Evolutionary conservation across 2,329 filamentous ascomycete genomes (phyloP).

Genomic region (Fusarium metavorans): DNA sequence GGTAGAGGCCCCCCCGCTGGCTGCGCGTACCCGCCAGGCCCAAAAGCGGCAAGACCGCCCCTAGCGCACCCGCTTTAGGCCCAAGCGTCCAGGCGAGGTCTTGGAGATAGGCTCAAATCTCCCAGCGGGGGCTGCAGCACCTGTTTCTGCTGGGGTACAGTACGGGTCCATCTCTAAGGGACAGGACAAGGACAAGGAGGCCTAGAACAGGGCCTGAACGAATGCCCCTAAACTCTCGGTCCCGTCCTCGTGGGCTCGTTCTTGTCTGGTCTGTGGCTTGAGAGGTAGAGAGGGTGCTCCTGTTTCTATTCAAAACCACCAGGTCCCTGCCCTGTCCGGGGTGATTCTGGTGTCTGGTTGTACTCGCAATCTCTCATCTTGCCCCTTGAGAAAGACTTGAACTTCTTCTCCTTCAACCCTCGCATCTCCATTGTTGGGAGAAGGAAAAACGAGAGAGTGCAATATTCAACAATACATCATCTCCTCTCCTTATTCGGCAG

Average conservation of each 20-base stretch:
- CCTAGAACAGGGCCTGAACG: conserved; percentile 11
- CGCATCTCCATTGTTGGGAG: background rate
- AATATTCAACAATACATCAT: conserved; percentile 12
- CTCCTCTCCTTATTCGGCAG: conserved; percentile 3
- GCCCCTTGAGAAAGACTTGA: conserved; percentile 17
- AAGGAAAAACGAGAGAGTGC: background rate
- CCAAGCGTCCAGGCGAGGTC: conserved; percentile 32
- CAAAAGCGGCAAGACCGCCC: conserved; percentile 35
- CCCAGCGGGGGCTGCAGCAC: conserved; percentile 6
- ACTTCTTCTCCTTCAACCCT: background rate
- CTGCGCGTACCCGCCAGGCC: conserved; percentile 34
- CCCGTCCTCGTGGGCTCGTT: conserved; percentile 10
- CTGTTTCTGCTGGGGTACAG: conserved; percentile 6
- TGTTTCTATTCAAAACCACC: conserved; percentile 22
- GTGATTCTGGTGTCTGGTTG: background rate
- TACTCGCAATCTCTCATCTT: conserved; percentile 2
- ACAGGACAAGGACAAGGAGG: conserved; percentile 1
- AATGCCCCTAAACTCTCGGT: background rate
- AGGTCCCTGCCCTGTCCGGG: conserved; percentile 18
- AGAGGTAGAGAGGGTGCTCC: background rate
- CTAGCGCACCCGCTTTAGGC: conserved; percentile 42
- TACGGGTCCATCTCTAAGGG: background rate
- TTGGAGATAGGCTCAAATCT: conserved; percentile 18
- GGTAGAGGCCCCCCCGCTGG: conserved; percentile 6
- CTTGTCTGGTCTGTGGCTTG: conserved; percentile 14